phyloP scores from a whole-genome alignment of 2,329 filamentous ascomycete species.

The Clonostachys byssicola region DNA sequence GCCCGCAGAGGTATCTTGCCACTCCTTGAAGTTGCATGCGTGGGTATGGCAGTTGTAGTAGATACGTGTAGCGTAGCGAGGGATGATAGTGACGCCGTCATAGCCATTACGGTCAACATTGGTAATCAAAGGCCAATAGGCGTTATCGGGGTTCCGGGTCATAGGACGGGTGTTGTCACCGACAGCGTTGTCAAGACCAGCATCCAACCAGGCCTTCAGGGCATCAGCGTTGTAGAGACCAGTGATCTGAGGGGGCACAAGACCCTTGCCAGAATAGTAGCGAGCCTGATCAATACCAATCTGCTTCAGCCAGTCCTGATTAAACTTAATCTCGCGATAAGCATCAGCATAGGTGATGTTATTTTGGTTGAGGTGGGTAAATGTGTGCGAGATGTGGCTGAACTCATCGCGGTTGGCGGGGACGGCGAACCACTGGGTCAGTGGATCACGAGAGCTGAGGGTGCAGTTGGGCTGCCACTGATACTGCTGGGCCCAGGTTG shows the following conservation, averaged over 20 bases:
- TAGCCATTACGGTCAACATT: conserved; percentile 47
- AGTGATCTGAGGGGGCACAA: conserved; percentile 61
- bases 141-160: conserved; percentile 45
- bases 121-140: conserved; percentile 51
- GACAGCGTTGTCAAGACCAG: conserved; percentile 54
- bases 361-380: conserved; percentile 53
- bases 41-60: conserved; percentile 61
- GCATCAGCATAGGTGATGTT: conserved; percentile 57
- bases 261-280: conserved; percentile 46
- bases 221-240: conserved; percentile 60
- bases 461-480: conserved; percentile 43
- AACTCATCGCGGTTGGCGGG: conserved; percentile 45
- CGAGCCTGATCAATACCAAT: conserved; percentile 39
- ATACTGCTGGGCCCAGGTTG: conserved; percentile 42
- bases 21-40: conserved; percentile 52
- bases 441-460: conserved; percentile 39
- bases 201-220: conserved; percentile 53
- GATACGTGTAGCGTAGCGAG: conserved; percentile 57
- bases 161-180: conserved; percentile 57
- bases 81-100: conserved; percentile 50
- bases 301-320: conserved; percentile 53
- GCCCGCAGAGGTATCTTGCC: conserved; percentile 54
- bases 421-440: conserved; percentile 48
- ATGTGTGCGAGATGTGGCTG: conserved; percentile 58
- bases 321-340: conserved; percentile 53